Conservation (phyloP, 768 basidiomycete genomes). For the Multifurca ochricompacta region DNA sequence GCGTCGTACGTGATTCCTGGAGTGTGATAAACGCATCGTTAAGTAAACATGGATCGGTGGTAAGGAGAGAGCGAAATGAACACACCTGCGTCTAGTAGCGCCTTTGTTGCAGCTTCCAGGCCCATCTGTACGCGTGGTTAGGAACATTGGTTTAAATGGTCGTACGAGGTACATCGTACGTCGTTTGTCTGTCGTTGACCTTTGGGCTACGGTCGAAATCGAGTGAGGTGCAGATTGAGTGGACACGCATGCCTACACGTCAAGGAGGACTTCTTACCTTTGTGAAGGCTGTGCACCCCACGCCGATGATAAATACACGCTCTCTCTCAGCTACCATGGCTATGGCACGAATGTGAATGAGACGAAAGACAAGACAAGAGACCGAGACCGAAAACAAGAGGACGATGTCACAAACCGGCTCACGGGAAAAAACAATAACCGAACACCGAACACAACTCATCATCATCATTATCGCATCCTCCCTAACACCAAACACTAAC, state of each 20-base stretch:
- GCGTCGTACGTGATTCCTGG: constrained; percentile 77
- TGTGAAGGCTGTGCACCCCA: constrained; percentile 69
- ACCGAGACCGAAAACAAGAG: too few species aligned
- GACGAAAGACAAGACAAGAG: too few species aligned
- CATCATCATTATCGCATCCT: too few species aligned
- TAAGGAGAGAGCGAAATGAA: neutral
- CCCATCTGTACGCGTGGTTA: constrained; percentile 53
- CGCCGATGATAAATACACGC: constrained; percentile 53
- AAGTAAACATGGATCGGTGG: neutral
- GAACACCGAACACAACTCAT: neutral
- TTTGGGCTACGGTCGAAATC: constrained; percentile 43
- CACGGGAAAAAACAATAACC: too few species aligned
- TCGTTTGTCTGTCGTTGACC: constrained; percentile 63
- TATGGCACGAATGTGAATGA: neutral
- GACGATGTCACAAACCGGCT: too few species aligned
- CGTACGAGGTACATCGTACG: constrained; percentile 32
- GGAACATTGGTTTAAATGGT: neutral
- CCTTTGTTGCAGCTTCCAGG: constrained; percentile 80
- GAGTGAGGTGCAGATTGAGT: neutral
- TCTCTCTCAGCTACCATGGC: constrained; percentile 1
- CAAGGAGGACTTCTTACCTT: constrained; percentile 41
- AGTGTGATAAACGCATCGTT: neutral
- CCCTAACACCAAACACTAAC: too few species aligned
- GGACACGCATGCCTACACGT: neutral
- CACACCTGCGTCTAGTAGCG: constrained; percentile 73